Conservation (phyloP, 805 yeast genomes). For the Komagataella pastoris region DNA sequence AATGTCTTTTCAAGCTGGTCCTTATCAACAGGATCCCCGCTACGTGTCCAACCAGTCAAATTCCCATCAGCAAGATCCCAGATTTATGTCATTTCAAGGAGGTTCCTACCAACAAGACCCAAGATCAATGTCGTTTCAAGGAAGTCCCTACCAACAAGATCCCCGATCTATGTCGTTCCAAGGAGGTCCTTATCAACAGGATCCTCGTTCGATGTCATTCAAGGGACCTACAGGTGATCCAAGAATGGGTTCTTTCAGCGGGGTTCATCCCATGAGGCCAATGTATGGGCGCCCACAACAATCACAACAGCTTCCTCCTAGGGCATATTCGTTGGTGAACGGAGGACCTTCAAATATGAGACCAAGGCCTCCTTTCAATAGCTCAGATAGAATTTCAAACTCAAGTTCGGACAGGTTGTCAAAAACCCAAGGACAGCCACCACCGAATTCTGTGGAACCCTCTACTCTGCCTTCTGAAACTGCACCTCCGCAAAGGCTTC, state of each 20-base stretch:
- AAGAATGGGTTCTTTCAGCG: neutral
- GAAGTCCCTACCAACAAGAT: neutral
- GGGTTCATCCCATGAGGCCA: neutral
- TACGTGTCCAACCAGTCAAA: neutral
- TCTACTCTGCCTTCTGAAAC: neutral
- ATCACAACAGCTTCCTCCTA: neutral
- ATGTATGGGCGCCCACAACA: neutral
- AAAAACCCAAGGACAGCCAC: neutral
- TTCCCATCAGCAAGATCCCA: neutral
- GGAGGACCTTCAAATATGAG: neutral
- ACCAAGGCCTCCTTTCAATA: neutral
- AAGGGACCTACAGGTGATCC: neutral
- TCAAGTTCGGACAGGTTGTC: neutral
- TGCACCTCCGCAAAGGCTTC: conserved; percentile 9
- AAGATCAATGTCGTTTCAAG: neutral
- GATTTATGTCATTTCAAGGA: neutral
- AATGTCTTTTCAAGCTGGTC: neutral
- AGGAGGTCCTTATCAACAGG: neutral
- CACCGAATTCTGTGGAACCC: neutral
- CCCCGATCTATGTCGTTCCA: neutral
- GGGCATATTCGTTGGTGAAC: neutral
- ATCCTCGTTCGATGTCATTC: neutral
- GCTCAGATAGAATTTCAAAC: neutral
- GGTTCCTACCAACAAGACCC: neutral
- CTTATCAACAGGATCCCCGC: neutral